Conservation (phyloP, 495 filamentous ascomycete genomes). For the Xeromyces bisporus region DNA sequence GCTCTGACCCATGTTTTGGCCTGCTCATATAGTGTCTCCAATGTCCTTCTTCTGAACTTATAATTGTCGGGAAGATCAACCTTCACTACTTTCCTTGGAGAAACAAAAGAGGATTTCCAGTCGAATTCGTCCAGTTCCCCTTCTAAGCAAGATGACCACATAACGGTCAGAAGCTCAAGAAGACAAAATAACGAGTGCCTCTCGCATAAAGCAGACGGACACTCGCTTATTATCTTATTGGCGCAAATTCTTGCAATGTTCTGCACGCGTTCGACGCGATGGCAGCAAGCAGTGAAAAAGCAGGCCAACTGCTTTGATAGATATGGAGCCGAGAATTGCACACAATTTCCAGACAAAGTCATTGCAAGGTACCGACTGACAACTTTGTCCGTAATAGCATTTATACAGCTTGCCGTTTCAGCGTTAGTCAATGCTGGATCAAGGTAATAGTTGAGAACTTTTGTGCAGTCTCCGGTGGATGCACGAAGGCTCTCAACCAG, state of each 20-base stretch:
- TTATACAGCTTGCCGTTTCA: slow-evolving; percentile 74
- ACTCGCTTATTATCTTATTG: slow-evolving; percentile 63
- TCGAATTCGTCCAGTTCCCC: slow-evolving; percentile 87
- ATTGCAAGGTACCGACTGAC: slow-evolving; percentile 57
- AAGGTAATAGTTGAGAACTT: slow-evolving; percentile 75
- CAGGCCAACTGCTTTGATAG: slow-evolving; percentile 72
- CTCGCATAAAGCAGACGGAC: slow-evolving; percentile 82
- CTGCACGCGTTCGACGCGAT: slow-evolving; percentile 79
- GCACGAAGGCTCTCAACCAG: slow-evolving; percentile 74
- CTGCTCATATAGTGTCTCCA: slow-evolving; percentile 57
- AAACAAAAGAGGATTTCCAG: slow-evolving; percentile 63
- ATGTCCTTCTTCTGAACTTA: slow-evolving; percentile 53
- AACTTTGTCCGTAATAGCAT: slow-evolving; percentile 56
- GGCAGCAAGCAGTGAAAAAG: slow-evolving; percentile 77
- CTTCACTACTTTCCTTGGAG: slow-evolving; percentile 51
- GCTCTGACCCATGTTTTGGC: slow-evolving; percentile 65
- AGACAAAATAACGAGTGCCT: slow-evolving; percentile 79
- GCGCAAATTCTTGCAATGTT: slow-evolving; percentile 64
- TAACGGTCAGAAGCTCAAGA: slow-evolving; percentile 73
- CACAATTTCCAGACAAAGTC: slow-evolving; percentile 49
- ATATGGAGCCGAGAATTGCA: slow-evolving; percentile 65
- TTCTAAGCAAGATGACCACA: slow-evolving; percentile 91
- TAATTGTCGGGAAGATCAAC: slow-evolving; percentile 90
- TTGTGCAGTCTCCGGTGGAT: slow-evolving; percentile 68
- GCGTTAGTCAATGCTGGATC: slow-evolving; percentile 68